Evolutionary conservation across 2,329 filamentous ascomycete genomes (phyloP), one percentile per base, ranked within the genome.

Genomic region (Penicillium occitanis): DNA sequence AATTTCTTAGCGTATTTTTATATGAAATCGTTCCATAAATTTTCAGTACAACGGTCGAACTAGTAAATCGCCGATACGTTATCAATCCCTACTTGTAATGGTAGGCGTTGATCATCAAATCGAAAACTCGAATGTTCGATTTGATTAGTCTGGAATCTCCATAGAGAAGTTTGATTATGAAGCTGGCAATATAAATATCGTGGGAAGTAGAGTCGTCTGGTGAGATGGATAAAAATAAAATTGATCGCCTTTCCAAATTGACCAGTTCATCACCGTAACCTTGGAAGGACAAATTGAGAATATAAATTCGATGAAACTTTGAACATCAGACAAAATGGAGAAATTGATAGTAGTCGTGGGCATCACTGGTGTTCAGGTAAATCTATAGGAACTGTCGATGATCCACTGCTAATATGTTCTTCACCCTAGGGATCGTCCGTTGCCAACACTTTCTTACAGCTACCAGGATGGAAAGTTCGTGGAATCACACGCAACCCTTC

Each of bases 401-500:
- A 13, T 48, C 6, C n/a, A 22, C n/a, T 11, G 1, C 44, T 48
- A 22, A 48, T 22, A 10, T 48, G 10, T 19, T 8, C 10, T 2
- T 19, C 3, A 37, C 11, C 2, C n/a, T 48, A 48, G 19, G 44
- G 44, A 3, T 48, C 44, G 3, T 64, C 62, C 6, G 62, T 64
- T 48, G 51, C 51, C 5, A 50, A 37, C 11, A 58, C 51, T 10
- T 64, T 37, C 19, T 11, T 58, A 8, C 19, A 50, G 17, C 13
- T 30, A 17, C 62, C 62, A 4, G 62, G 62, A 33, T 64, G 63
- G 62, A 59, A 59, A 40, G 53, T 64, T 1, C 63, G 53, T 44
- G 62, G 51, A 37, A n/a, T 57, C 5, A 64, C 53, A 8, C 62
- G 53, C 30, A 59, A 48, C 14, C 33, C 13, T 10, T 48, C 13